Percentiles rank a stretch among this genome's conserved stretches.
phyloP scores from a whole-genome alignment of 2,329 filamentous ascomycete species.

The Arthrobotrys megalospora region DNA sequence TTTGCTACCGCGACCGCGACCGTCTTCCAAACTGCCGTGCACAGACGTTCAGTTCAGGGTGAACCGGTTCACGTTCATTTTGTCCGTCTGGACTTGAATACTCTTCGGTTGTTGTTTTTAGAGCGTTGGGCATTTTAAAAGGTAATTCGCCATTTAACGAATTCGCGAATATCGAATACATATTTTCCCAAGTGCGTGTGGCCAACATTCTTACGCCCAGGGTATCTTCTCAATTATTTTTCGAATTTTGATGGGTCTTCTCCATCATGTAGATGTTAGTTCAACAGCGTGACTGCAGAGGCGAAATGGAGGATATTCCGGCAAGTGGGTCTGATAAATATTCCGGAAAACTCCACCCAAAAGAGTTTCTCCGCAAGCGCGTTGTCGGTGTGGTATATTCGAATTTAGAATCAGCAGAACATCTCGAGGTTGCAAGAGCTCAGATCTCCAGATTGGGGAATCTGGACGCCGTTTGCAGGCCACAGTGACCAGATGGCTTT shows the following conservation, averaged over 20 bases:
- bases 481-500: neutral
- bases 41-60: too few species aligned
- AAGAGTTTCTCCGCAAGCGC: slow-evolving; percentile 14
- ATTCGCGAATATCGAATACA: neutral
- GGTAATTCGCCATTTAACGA: too few species aligned
- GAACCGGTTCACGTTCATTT: too few species aligned
- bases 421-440: slow-evolving; percentile 18
- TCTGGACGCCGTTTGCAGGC: slow-evolving; percentile 14
- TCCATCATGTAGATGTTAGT: neutral
- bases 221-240: neutral
- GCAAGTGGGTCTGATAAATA: slow-evolving; percentile 16
- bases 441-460: slow-evolving; percentile 19
- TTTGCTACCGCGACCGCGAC: too few species aligned
- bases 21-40: too few species aligned
- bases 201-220: neutral
- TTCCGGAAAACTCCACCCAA: slow-evolving; percentile 13
- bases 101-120: too few species aligned
- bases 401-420: slow-evolving; percentile 5
- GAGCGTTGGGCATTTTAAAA: too few species aligned
- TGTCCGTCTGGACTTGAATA: too few species aligned
- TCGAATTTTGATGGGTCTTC: neutral
- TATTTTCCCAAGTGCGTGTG: neutral
- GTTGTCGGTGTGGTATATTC: slow-evolving; percentile 33
- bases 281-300: neutral
- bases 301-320: slow-evolving; percentile 9